Evolutionary conservation across 2,329 filamentous ascomycete species (phyloP), one percentile per base, ranked within the genome.

Genomic region (Canariomyces notabilis): DNA sequence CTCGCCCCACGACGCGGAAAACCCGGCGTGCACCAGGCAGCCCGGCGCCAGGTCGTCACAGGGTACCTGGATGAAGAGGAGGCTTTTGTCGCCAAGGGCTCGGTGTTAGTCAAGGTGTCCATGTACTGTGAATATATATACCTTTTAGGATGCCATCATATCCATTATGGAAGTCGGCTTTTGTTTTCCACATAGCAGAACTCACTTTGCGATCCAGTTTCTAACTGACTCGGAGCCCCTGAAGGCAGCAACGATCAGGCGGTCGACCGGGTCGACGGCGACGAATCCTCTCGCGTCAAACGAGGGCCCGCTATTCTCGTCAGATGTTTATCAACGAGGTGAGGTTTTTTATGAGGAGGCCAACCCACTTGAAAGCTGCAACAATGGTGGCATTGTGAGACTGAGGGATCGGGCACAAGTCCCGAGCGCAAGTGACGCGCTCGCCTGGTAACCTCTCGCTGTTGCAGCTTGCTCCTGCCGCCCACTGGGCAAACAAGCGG

Each of bases 171-270:
- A 57, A 57, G 57, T 29, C 9, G 26, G 14, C 8, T 11, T 12
- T 8, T 9, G 19, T 15, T 33, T 14, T 14, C 37, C 2, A 23
- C 4, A 12, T 19, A 22, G 23, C 2, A 18, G 43, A 18, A 19
- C 56, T 50, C 52, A 60, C 55, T 85, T 75, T 42, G 77, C 70
- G 54, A 84, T 68, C 72, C 73, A 84, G 70, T 85, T 85, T 42
- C 73, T 72, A 49, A 82, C 55, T 35, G 75, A 78, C 49, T 64
- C 62, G 40, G 75, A 77, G 54, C 83, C 83, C 33, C 80, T 75
- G 64, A 82, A 71, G 23, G 78, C 70, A 34, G 83, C 60, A 38
- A 85, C 75, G 49, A 86, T 79, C 47, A 77, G 67, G 44, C 69
- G 55, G 52, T 68, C 71, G 19, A 59, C 60, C 15, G 66, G 52